These are phyloP conservation scores for Fusarium mundagurra DNA, from an alignment of 2,329 filamentous ascomycete genomes.

Conservation along the genomic window DNA sequence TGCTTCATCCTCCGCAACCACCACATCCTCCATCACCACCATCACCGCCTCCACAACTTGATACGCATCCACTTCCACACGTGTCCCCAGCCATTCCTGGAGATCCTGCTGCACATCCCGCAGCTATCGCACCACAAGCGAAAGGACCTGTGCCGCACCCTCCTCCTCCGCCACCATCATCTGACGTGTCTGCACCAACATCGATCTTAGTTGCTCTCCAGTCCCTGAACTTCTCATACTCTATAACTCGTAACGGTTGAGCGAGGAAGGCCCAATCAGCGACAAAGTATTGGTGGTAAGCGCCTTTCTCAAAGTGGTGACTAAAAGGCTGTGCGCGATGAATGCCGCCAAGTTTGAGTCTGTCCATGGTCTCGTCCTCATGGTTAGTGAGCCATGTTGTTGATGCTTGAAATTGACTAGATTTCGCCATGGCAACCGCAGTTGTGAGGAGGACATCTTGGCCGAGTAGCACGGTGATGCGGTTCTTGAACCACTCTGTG, in stretches of 20 bases:
- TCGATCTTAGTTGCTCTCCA: slow-evolving; percentile 34
- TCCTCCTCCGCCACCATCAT: slow-evolving; percentile 13
- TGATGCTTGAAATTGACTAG: slow-evolving; percentile 35
- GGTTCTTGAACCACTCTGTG: slow-evolving; percentile 48
- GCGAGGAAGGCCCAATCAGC: slow-evolving; percentile 38
- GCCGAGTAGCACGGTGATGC: slow-evolving; percentile 46
- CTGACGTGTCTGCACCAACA: not conserved
- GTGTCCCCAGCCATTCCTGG: slow-evolving; percentile 26
- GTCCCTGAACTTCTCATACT: slow-evolving; percentile 40
- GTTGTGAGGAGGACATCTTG: slow-evolving; percentile 43
- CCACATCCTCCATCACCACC: slow-evolving; percentile 29
- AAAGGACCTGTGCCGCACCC: slow-evolving; percentile 22
- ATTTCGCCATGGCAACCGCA: slow-evolving; percentile 49
- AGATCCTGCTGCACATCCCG: slow-evolving; percentile 28
- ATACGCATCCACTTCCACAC: slow-evolving; percentile 39
- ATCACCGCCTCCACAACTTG: slow-evolving; percentile 13
- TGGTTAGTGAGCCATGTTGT: slow-evolving; percentile 47
- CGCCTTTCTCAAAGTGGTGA: slow-evolving; percentile 49
- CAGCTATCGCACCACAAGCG: slow-evolving; percentile 26
- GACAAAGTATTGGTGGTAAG: slow-evolving; percentile 43
- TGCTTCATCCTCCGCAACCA: slow-evolving; percentile 20
- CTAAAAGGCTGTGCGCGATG: slow-evolving; percentile 54
- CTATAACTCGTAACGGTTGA: slow-evolving; percentile 9
- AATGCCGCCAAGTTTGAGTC: slow-evolving; percentile 52
- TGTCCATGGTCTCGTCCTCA: slow-evolving; percentile 38